Evolutionary conservation across 352 stramenopile genomes (phyloP), one percentile per base, ranked within the genome.

Genomic region (Phytopythium oedochilum): DNA sequence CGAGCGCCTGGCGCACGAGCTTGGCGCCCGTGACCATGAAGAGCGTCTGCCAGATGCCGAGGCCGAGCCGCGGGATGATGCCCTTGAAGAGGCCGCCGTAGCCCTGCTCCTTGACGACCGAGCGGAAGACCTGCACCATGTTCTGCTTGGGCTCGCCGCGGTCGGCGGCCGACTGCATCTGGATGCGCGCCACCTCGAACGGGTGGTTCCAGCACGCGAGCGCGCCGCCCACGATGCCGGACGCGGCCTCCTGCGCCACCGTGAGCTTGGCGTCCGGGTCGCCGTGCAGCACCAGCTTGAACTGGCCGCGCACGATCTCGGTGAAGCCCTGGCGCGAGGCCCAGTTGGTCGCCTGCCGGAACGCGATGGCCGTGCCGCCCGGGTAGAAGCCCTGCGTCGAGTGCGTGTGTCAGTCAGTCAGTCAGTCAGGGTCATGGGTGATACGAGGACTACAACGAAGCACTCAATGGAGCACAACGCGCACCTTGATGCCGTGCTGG

Each of bases 11-110:
- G 51, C 88, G 87, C 59, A 96, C 76, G 43, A 96, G 78, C 73
- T 96, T 96, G 29, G 88, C 88, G 28, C 88, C 88, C 38, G 88
- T 96, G 67, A 96, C 88, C 88, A 96, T 96, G 62, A 96, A 96
- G 42, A 96, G 77, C 62, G 88, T 96, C 71, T 96, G 88, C 86
- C 86, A 96, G 55, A 96, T 92, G 50, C 83, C 85, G 12, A 95
- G 76, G 4, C 83, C 76, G 39, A 96, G 70, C 34, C 88, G 83
- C 32, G 88, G 88, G 56, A 96, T 85, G 60, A 96, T 94, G 59
- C 88, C 88, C 68, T 96, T 96, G 70, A 96, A 96, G 39, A 96
- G 82, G 3, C 88, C 88, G 1, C 60, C 70, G 40, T 78, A 73
- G 44, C 88, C 88, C 63, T 96, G 80, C 64, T 94, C 82, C 71